Evolutionary conservation across 2,329 filamentous ascomycete genomes (phyloP).

Genomic region (Tolypocladium paradoxum): DNA sequence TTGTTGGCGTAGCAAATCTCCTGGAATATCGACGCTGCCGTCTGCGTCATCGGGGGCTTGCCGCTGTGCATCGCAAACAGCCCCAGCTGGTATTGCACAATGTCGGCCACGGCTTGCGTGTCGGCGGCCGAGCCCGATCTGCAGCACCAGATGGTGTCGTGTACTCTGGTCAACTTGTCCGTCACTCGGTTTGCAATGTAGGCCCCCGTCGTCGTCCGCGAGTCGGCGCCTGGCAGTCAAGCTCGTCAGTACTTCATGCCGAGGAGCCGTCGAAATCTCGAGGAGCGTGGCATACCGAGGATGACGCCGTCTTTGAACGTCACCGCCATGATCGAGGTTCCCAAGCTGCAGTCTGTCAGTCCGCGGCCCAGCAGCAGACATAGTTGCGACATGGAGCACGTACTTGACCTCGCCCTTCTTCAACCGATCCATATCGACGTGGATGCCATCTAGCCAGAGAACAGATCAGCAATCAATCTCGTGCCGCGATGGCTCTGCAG

Average conservation of each 20-base stretch:
- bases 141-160: constrained; percentile 99
- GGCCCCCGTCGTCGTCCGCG: constrained; percentile 89
- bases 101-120: constrained; percentile 95
- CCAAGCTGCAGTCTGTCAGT: constrained; percentile 53
- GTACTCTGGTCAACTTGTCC: constrained; percentile 96
- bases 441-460: constrained; percentile 73
- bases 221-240: constrained; percentile 62
- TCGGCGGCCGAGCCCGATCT: constrained; percentile 94
- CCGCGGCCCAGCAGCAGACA: neutral
- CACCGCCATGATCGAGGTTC: constrained; percentile 98
- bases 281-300: constrained; percentile 45
- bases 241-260: constrained; percentile 6
- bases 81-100: constrained; percentile 91
- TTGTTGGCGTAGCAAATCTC: constrained; percentile 98
- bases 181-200: constrained; percentile 99
- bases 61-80: constrained; percentile 87
- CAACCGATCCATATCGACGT: constrained; percentile 95
- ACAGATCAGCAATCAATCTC: constrained; percentile 9
- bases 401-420: constrained; percentile 99
- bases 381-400: constrained; percentile 20
- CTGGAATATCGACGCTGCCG: constrained; percentile 90
- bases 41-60: constrained; percentile 86
- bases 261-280: neutral
- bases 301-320: constrained; percentile 99
- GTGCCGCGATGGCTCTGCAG: neutral